Base-by-base conservation (phyloP, 805 yeast genomes). In the Hanseniaspora nectarophila region DNA sequence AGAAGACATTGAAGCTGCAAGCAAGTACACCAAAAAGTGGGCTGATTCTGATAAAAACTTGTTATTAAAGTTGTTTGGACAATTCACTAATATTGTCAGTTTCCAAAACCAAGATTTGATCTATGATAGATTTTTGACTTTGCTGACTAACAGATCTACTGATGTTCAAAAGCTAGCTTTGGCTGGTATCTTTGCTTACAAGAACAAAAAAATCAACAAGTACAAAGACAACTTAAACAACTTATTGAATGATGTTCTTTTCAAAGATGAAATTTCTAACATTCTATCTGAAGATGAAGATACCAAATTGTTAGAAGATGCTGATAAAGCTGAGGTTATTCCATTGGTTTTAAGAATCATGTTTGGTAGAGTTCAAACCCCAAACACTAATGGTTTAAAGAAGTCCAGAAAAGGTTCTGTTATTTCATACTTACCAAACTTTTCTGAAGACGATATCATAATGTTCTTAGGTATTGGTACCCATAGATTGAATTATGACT, bases 351-450 rank as follows among this genome's bases (percentile, higher is more conserved):
- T 88, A 45, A 70, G 96, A 57, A 81, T 92, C 24, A 68, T 92
- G 20, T 90, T 82, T 65, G 97, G 97, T 8, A 74, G 95, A 54
- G 86, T 88, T 8, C 94, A 86, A 65, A 74, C 81, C 1, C 72
- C 80, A 37, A 75, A 72, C 52, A 70, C 77, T 1, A 81, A 84
- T 63, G 87, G 86, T 54, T 75, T 80, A 28, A 85, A 85, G 61
- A 75, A 77, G 52, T 81, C 88, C 31, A 75, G 84, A 57, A 83
- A 86, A 56, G 74, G 72, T 59, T 85, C 92, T 8, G 81, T 85
- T 8, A 70, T 85, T 12, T 72, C 81, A 21, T 69, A 80, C 6
- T 65, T 86, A 45, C 81, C 85, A 4, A 78, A 72, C 55, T 70
- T 86, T 44, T 64, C 71, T 3, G 74, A 74, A 16, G 61, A 68